Conservation (phyloP, 805 yeast species). For the Monosporozyma solicola region DNA sequence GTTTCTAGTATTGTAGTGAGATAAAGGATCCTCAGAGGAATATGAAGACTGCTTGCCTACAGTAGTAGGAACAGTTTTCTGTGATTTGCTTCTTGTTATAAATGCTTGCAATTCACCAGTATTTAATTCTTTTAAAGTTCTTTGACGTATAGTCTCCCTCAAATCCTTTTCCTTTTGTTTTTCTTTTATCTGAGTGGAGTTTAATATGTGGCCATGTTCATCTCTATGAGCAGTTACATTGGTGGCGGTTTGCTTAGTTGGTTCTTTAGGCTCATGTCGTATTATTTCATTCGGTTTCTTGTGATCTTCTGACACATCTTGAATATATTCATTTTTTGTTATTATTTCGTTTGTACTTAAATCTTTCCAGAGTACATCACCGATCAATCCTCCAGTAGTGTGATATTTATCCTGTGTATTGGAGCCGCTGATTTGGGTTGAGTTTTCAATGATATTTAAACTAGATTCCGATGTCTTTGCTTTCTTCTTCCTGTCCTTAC, state of each 20-base stretch:
- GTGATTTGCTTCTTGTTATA: conserved; percentile 18
- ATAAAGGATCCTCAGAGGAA: conserved; percentile 56
- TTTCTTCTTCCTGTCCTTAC: conserved; percentile 23
- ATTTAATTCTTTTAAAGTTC: conserved; percentile 32
- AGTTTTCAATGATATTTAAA: not conserved
- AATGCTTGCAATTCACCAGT: conserved; percentile 30
- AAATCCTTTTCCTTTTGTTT: conserved; percentile 16
- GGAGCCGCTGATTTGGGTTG: not conserved
- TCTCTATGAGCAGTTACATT: conserved; percentile 50
- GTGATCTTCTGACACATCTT: not conserved
- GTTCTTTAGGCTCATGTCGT: not conserved
- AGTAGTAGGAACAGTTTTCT: not conserved
- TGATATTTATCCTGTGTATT: not conserved
- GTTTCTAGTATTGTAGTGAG: conserved; percentile 12
- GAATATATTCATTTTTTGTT: conserved; percentile 8
- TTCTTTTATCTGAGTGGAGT: conserved; percentile 5
- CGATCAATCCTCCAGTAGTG: not conserved
- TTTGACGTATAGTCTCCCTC: conserved; percentile 22
- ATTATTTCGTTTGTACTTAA: conserved; percentile 20
- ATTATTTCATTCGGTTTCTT: conserved; percentile 10
- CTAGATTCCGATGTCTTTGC: conserved; percentile 2
- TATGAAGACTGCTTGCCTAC: not conserved
- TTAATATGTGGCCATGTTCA: conserved; percentile 46
- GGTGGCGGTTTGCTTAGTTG: not conserved
- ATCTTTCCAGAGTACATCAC: conserved; percentile 21